Base-by-base conservation (phyloP, 495 filamentous ascomycete genomes). In the Trichoderma gamsii region DNA sequence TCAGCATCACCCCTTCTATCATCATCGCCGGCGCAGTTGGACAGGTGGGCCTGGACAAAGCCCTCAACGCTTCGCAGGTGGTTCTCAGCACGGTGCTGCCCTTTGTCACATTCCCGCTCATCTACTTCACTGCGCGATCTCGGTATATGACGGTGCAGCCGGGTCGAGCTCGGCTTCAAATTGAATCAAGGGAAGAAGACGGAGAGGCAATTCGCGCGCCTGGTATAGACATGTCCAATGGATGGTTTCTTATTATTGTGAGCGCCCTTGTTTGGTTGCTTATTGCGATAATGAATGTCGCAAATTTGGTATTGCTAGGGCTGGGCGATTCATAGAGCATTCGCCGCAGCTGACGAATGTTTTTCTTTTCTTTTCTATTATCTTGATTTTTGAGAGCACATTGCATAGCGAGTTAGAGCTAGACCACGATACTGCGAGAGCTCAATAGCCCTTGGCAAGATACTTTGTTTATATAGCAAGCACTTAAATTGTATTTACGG, bases 111-210 rank as follows among this genome's bases (percentile, higher is more conserved):
- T 91, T 91, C 4, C 93, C 93, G 23, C 78, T 97, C 25, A 89
- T 97, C 70, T 97, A 88, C 75, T 96, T 96, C 72, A 97, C 93
- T 0, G 92, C 89, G 69, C 81, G 88, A 59, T 88, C 89, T 69
- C 84, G 86, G 70, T 95, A 91, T 74, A 96, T 97, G 93, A 89
- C 84, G 27, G 91, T 92, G 7, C 73, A 77, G 70, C 69, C 70
- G 18, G 74, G 79, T 63, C 65, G 68, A 66, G 75, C 80, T 25
- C 67, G 77, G 41, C 74, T 75, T 38, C 76, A 72, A 67, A 68
- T 73, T 41, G 72, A 69, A 21, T 61, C 56, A 18, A 32, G 23
- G 3, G 68, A 67, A 12, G 68, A 67, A 16, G 72, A 74, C 8
- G 72, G 74, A 38, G 70, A 71, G 15, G 11, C 56, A 44, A 23